phyloP scores from a whole-genome alignment of 208 protist species.

The Leishmania guyanensis region DNA sequence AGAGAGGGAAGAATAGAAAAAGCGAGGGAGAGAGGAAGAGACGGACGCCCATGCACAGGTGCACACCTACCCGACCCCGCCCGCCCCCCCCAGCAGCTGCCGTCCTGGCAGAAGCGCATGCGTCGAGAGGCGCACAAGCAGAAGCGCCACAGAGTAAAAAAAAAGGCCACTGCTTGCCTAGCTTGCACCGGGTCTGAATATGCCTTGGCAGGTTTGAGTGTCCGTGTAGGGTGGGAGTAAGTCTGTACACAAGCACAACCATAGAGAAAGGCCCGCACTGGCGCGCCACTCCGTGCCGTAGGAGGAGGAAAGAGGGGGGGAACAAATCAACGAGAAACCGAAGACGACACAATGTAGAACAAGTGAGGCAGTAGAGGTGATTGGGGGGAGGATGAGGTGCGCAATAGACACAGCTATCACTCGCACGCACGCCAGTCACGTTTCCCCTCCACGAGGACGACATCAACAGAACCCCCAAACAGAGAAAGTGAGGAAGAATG shows the following conservation, averaged over 20 bases:
- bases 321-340: background rate
- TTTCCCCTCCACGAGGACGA: background rate
- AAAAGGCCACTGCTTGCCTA: background rate
- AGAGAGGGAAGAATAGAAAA: background rate
- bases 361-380: background rate
- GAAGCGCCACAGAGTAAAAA: background rate
- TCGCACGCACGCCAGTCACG: background rate
- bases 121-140: background rate
- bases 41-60: no score
- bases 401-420: background rate
- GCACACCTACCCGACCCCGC: background rate
- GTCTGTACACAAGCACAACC: background rate
- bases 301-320: background rate
- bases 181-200: background rate
- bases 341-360: no score
- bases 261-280: background rate
- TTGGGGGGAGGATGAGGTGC: background rate
- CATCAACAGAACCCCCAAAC: background rate
- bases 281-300: background rate
- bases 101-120: background rate
- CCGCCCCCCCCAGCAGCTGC: background rate
- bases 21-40: no score
- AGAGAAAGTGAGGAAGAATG: no score
- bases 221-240: background rate
- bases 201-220: no score